Conservation (phyloP, 441 rosid genomes). For the Theobroma grandiflorum region DNA sequence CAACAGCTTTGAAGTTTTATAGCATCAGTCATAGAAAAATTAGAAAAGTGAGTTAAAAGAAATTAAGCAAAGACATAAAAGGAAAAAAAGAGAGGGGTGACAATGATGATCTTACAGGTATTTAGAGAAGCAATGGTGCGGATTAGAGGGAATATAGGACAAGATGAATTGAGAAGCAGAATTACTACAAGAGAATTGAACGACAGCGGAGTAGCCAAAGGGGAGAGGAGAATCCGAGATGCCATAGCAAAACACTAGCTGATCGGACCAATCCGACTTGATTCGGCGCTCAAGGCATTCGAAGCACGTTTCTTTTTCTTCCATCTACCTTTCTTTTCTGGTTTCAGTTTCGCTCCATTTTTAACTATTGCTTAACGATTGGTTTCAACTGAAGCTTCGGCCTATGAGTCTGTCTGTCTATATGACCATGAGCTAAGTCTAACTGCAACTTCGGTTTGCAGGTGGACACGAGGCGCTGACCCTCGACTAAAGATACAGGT, state of each 20-base stretch:
- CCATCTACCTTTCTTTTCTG: conserved; percentile 34
- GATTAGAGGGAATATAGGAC: conserved; percentile 51
- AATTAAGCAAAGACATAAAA: conserved; percentile 7
- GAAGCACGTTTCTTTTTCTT: conserved; percentile 53
- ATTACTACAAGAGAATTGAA: conserved; percentile 53
- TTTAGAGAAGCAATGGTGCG: conserved; percentile 57
- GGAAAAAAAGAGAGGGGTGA: neutral
- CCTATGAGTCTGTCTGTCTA: no score
- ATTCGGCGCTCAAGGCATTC: conserved; percentile 77
- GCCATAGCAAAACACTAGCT: conserved; percentile 65
- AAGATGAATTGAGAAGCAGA: conserved; percentile 64
- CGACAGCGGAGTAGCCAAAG: conserved; percentile 77
- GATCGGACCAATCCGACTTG: conserved; percentile 72
- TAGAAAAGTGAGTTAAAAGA: neutral
- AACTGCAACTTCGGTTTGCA: neutral
- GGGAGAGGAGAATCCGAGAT: conserved; percentile 78
- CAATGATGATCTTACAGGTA: conserved; percentile 56
- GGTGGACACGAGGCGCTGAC: no score
- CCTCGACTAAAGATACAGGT: no score
- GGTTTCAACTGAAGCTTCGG: neutral
- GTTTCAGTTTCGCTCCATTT: conserved; percentile 22
- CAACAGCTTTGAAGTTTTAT: neutral
- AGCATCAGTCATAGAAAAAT: neutral
- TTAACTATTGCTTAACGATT: neutral
- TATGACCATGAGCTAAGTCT: neutral